These are phyloP conservation scores for Phaeotremella skinneri DNA, from an alignment of 768 basidiomycete genomes.

Conservation along the genomic window DNA sequence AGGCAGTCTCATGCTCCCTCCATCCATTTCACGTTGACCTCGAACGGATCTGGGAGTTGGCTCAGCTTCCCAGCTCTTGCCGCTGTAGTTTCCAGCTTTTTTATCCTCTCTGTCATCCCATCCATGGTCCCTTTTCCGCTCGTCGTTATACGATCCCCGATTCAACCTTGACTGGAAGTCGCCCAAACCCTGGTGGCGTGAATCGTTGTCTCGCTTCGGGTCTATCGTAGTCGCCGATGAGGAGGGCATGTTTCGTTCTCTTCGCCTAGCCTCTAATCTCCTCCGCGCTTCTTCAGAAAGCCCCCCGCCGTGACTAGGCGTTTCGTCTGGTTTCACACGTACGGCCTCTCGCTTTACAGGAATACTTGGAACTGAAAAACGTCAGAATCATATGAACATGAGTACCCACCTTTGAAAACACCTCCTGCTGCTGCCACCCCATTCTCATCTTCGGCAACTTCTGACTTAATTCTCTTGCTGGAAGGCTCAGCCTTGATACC, in stretches of 20 bases:
- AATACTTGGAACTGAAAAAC: slow-evolving; percentile 66
- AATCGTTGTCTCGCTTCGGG: slow-evolving; percentile 20
- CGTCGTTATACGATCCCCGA: slow-evolving; percentile 58
- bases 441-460: slow-evolving; percentile 57
- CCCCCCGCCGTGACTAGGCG: slow-evolving; percentile 88
- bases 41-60: slow-evolving; percentile 46
- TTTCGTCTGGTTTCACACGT: slow-evolving; percentile 79
- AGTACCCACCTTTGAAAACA: slow-evolving; percentile 75
- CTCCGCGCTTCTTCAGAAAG: slow-evolving; percentile 71
- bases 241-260: slow-evolving; percentile 63
- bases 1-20: slow-evolving; percentile 80
- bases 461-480: slow-evolving; percentile 65
- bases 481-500: slow-evolving; percentile 53
- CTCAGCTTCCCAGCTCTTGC: slow-evolving; percentile 47
- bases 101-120: slow-evolving; percentile 33
- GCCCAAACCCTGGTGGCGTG: slow-evolving; percentile 64
- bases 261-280: slow-evolving; percentile 73
- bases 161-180: slow-evolving; percentile 94
- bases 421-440: slow-evolving; percentile 55
- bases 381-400: not conserved
- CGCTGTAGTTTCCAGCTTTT: slow-evolving; percentile 36
- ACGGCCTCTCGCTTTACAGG: slow-evolving; percentile 63
- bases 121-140: slow-evolving; percentile 26
- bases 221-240: slow-evolving; percentile 27
- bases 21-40: slow-evolving; percentile 35